phyloP scores from a whole-genome alignment of 768 basidiomycete species.

The Kwoniella newhampshirensis region DNA sequence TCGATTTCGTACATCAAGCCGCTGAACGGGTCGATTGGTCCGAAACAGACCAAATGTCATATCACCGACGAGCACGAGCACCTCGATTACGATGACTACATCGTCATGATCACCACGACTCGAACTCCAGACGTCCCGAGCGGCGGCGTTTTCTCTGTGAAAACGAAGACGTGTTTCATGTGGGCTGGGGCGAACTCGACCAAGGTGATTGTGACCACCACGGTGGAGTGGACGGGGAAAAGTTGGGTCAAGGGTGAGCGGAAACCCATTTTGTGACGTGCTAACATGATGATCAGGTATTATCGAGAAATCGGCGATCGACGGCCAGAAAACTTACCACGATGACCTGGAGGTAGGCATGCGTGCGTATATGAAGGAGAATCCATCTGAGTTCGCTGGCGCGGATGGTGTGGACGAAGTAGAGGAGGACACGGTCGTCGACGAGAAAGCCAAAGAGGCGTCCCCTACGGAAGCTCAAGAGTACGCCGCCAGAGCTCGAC shows the following conservation, averaged over 20 bases:
- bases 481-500: slow-evolving; percentile 33
- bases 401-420: slow-evolving; percentile 55
- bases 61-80: slow-evolving; percentile 79
- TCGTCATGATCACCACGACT: slow-evolving; percentile 82
- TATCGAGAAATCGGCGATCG: slow-evolving; percentile 85
- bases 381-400: slow-evolving; percentile 87
- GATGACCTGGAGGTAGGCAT: slow-evolving; percentile 77
- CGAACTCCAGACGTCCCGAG: slow-evolving; percentile 91
- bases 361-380: slow-evolving; percentile 82
- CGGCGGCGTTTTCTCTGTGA: slow-evolving; percentile 87
- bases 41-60: slow-evolving; percentile 93
- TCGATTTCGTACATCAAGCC: slow-evolving; percentile 98
- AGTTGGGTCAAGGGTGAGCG: slow-evolving; percentile 88
- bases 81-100: slow-evolving; percentile 78
- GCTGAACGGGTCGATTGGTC: slow-evolving; percentile 79
- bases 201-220: slow-evolving; percentile 78
- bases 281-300: slow-evolving; percentile 64
- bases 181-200: slow-evolving; percentile 82
- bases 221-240: slow-evolving; percentile 93
- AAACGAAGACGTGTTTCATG: slow-evolving; percentile 90
- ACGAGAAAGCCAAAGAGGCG: slow-evolving; percentile 6
- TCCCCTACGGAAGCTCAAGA: slow-evolving; percentile 25
- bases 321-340: slow-evolving; percentile 88
- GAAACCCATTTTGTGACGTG: background rate
- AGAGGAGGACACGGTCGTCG: slow-evolving; percentile 9